Evolutionary conservation across 139 green algal species (phyloP).

Genomic region (Gonium pectorale): DNA sequence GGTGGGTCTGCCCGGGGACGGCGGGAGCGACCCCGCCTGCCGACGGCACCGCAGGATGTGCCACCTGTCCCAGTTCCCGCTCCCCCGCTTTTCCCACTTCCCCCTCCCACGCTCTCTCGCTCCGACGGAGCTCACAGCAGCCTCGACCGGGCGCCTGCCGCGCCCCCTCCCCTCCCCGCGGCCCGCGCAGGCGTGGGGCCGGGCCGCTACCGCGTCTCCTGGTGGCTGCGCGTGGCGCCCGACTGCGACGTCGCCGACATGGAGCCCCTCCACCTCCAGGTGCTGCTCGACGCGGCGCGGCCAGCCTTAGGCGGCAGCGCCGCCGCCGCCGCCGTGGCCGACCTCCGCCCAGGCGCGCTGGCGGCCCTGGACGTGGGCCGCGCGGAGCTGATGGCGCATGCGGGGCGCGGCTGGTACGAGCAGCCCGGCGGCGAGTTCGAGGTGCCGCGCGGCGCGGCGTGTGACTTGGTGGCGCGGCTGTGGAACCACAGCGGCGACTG

Average conservation of each 20-base stretch:
- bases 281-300: neutral
- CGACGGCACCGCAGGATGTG: neutral
- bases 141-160: neutral
- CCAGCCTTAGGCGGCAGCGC: neutral
- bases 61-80: neutral
- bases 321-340: neutral
- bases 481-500: conserved; percentile 20
- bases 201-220: conserved; percentile 1
- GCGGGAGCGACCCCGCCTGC: neutral
- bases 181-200: neutral
- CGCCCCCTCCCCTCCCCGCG: too few relatives aligned
- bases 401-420: neutral
- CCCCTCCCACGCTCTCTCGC: too few relatives aligned
- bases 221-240: neutral
- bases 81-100: neutral
- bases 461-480: conserved; percentile 13
- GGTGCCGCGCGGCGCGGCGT: neutral
- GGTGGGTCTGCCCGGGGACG: neutral
- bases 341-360: neutral
- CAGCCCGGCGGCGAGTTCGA: neutral
- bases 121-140: too few relatives aligned
- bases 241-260: conserved; percentile 12
- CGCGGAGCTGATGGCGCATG: neutral
- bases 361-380: neutral
- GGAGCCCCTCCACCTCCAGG: neutral